Base-by-base conservation (phyloP, 2,329 filamentous ascomycete species). In the Clonostachys rhizophaga region DNA sequence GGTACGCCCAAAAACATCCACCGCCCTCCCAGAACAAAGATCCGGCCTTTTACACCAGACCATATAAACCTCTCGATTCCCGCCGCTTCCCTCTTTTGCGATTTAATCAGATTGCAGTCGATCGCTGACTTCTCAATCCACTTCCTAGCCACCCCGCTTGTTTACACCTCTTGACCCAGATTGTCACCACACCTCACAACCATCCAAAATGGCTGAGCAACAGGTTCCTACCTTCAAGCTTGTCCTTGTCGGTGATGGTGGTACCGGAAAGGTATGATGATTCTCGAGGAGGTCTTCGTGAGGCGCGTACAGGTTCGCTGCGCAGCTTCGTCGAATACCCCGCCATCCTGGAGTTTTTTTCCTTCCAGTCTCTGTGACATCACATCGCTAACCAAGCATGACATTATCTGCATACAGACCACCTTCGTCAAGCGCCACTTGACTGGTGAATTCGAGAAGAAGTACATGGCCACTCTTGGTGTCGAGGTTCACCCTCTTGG, bases 381-480 rank as follows among this genome's bases (percentile, higher is more conserved):
- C 16, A 17, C 33, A 40, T 14, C 18, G 42, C 47, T 49, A 46
- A 49, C 47, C 7, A 24, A 39, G 13, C 34, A 16, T 20, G 33
- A 8, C 20, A 10, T 30, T 30, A 30, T 30, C 24, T 30, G 8
- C 43, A 49, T 43, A 33, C 67, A 99, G 94, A 99, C 94, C 71
- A 99, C 94, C 69, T 99, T 99, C 75, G 94, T 99, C 82, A 99
- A 99, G 87, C 94, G 94, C 69, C 94, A 99, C 78, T 84, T 97
- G 84, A 99, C 94, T 68, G 94, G 94, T 72, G 94, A 99, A 74
- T 99, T 99, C 70, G 94, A 99, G 80, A 99, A 99, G 88, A 99
- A 97, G 81, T 99, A 99, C 79, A 97, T 99, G 73, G 94, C 94
- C 64, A 99, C 94, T 51, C 89, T 99, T 57, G 94, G 94, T 87